These are phyloP conservation scores for Anaeromyces robustus DNA, from an alignment of 192 early-diverging fungal genomes.

Conservation along the genomic window DNA sequence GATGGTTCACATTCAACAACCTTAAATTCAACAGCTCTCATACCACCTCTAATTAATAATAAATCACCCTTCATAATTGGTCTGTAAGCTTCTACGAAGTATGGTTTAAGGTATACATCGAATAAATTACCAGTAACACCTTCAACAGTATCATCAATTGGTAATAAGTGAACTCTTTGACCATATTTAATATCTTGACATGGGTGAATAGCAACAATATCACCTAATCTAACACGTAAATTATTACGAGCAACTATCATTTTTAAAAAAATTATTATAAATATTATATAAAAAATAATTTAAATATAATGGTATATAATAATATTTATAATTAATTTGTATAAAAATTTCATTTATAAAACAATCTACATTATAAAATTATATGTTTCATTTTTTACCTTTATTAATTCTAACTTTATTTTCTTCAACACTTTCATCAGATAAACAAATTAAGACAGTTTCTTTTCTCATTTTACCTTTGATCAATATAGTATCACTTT, in stretches of 20 bases:
- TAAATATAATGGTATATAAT: too few species aligned
- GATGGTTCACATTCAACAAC: conserved; percentile 87
- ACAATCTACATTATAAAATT: too few species aligned
- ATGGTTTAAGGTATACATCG: conserved; percentile 94
- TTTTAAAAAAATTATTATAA: too few species aligned
- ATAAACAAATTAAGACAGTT: conserved; percentile 85
- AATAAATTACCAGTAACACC: conserved; percentile 95
- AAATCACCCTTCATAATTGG: conserved; percentile 89
- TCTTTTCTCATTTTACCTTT: conserved; percentile 98
- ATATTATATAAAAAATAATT: too few species aligned
- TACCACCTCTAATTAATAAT: conserved; percentile 86
- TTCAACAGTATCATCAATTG: conserved; percentile 96
- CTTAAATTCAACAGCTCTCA: conserved; percentile 99
- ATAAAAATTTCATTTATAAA: too few species aligned
- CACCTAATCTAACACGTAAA: conserved; percentile 85
- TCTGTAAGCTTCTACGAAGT: conserved; percentile 95
- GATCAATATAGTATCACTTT: conserved; percentile 76
- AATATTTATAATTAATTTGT: too few species aligned
- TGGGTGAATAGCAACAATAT: conserved; percentile 88
- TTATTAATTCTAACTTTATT: conserved; percentile 90
- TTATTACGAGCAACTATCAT: conserved; percentile 77
- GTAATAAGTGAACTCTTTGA: conserved; percentile 87
- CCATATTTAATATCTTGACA: conserved; percentile 96
- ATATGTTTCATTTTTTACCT: too few species aligned
- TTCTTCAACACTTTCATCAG: conserved; percentile 81